These are phyloP conservation scores for Microsporum ferrugineum DNA, from an alignment of 2,329 filamentous ascomycete genomes.

Conservation along the genomic window DNA sequence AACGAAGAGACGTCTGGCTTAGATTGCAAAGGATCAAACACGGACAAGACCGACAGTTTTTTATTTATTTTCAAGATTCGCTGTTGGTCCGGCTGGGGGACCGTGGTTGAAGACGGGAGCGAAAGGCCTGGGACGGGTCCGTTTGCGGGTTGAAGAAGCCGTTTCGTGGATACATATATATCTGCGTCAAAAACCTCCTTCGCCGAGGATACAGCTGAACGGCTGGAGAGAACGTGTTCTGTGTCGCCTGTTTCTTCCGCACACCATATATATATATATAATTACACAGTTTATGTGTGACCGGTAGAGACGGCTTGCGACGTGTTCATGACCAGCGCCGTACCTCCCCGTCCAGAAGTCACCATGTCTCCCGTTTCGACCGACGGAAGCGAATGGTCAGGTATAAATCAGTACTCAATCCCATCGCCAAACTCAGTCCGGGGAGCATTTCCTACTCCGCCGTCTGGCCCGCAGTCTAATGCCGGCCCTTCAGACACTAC, in stretches of 20 bases:
- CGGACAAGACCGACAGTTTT: neutral
- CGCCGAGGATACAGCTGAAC: neutral
- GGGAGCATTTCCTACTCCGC: conserved; percentile 52
- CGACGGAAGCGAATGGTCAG: conserved; percentile 72
- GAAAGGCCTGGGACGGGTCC: neutral
- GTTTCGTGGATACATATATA: neutral
- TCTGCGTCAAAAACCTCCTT: neutral
- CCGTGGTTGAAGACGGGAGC: too few species aligned
- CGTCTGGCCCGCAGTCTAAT: conserved; percentile 41
- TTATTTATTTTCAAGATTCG: too few species aligned
- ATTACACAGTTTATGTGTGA: neutral
- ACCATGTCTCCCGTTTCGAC: conserved; percentile 72
- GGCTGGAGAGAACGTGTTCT: neutral
- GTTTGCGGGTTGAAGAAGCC: neutral
- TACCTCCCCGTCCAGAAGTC: neutral
- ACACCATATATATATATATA: neutral
- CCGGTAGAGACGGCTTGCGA: neutral
- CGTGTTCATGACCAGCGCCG: neutral
- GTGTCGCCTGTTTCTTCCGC: neutral
- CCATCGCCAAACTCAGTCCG: conserved; percentile 36
- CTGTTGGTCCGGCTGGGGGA: too few species aligned
- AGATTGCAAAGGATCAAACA: neutral
- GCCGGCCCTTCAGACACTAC: conserved; percentile 10
- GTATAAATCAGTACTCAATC: conserved; percentile 50
- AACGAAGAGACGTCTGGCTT: neutral